These are phyloP conservation scores for Colletotrichum sp. DNA, from an alignment of 2,329 filamentous ascomycete genomes.

Conservation along the genomic window DNA sequence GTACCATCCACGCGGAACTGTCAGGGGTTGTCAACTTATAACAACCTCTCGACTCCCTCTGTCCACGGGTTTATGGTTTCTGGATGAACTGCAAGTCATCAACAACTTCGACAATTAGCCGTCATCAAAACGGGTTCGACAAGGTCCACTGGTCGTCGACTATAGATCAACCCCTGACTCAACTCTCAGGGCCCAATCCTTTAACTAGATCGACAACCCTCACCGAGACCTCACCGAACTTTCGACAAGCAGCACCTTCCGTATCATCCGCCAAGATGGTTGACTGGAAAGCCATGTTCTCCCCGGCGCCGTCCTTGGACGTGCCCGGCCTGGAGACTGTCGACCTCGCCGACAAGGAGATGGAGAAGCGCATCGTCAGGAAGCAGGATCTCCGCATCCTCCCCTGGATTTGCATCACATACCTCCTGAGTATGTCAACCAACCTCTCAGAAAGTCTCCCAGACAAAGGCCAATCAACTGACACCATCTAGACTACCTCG, in stretches of 20 bases:
- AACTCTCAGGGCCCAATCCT: neutral
- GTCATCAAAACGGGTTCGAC: neutral
- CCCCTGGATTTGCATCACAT: conserved; percentile 34
- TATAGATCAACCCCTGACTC: neutral
- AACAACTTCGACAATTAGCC: neutral
- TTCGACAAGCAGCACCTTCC: neutral
- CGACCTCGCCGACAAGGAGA: conserved; percentile 36
- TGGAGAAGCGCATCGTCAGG: conserved; percentile 36
- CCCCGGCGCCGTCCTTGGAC: conserved; percentile 32
- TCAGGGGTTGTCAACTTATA: neutral
- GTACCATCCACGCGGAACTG: conserved; percentile 9
- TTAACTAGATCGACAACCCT: neutral
- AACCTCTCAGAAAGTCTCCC: neutral
- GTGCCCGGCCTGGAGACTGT: conserved; percentile 37
- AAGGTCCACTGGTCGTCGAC: neutral
- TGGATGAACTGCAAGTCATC: neutral
- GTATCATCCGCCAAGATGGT: conserved; percentile 6
- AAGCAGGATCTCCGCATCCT: conserved; percentile 37
- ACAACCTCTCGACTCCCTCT: neutral
- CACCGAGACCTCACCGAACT: neutral
- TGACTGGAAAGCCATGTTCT: conserved; percentile 20
- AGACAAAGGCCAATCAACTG: neutral
- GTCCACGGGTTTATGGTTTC: neutral
- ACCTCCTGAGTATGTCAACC: conserved; percentile 30
- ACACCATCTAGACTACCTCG: conserved; percentile 27